Evolutionary conservation across 495 filamentous ascomycete genomes (phyloP).

Genomic region (Parmelia sp.): DNA sequence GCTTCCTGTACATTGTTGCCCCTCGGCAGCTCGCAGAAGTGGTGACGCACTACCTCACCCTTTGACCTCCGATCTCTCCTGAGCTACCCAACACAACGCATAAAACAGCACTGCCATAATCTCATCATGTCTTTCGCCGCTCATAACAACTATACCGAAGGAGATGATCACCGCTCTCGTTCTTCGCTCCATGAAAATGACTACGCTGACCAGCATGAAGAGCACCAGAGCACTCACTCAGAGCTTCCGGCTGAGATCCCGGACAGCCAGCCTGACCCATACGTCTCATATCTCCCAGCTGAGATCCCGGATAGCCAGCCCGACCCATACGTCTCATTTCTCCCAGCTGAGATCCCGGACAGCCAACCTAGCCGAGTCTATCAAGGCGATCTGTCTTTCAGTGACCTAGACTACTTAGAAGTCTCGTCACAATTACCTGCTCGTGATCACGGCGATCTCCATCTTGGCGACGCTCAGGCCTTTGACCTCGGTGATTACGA

Average conservation of each 20-base stretch:
- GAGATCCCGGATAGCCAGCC: slow-evolving; percentile 9
- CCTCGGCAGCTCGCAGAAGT: slow-evolving; percentile 2
- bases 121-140: not conserved
- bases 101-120: not conserved
- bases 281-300: not conserved
- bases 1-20: not conserved
- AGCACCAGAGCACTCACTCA: slow-evolving; percentile 7
- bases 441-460: not conserved
- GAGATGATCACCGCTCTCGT: not conserved
- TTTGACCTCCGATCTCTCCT: not conserved
- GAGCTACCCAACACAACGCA: not conserved
- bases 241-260: slow-evolving; percentile 12
- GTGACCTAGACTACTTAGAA: not conserved
- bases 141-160: not conserved
- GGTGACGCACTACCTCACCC: not conserved
- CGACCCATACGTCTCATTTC: not conserved
- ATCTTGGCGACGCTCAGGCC: not conserved
- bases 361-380: not conserved
- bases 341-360: slow-evolving; percentile 2
- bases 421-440: not conserved
- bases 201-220: slow-evolving; percentile 12
- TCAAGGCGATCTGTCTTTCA: not conserved
- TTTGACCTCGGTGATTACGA: not conserved
- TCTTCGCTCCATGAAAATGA: not conserved
- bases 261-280: slow-evolving; percentile 9